phyloP scores from a whole-genome alignment of 805 yeast species.

The Ogataea chonburiensis region DNA sequence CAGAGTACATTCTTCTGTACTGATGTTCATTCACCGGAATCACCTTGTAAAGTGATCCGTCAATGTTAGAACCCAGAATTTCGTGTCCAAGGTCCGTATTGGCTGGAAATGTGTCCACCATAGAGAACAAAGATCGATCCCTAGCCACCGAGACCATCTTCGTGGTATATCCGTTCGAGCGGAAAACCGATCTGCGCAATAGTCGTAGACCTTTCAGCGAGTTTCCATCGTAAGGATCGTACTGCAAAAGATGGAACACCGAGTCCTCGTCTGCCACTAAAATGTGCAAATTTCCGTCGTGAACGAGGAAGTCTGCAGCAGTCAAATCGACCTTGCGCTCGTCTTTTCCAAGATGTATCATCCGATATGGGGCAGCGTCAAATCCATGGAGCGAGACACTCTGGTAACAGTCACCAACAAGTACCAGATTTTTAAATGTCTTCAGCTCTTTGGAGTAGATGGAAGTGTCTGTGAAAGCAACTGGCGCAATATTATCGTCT shows the following conservation, averaged over 20 bases:
- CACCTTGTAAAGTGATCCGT: slow-evolving; percentile 76
- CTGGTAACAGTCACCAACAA: slow-evolving; percentile 78
- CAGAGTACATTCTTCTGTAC: slow-evolving; percentile 76
- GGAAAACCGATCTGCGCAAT: slow-evolving; percentile 67
- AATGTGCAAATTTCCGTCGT: slow-evolving; percentile 66
- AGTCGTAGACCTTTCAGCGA: slow-evolving; percentile 79
- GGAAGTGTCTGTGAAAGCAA: slow-evolving; percentile 88
- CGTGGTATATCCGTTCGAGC: slow-evolving; percentile 60
- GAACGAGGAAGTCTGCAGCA: slow-evolving; percentile 72
- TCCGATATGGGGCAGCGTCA: slow-evolving; percentile 91
- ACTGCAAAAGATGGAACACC: slow-evolving; percentile 70
- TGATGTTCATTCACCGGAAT: slow-evolving; percentile 72
- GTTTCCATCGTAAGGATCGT: slow-evolving; percentile 87
- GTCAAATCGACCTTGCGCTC: slow-evolving; percentile 58
- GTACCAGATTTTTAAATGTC: slow-evolving; percentile 75
- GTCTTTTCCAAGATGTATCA: slow-evolving; percentile 78
- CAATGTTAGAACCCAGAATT: slow-evolving; percentile 68
- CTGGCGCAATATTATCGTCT: slow-evolving; percentile 84
- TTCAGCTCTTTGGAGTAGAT: slow-evolving; percentile 77
- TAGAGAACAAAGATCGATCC: slow-evolving; percentile 28
- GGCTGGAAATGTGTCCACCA: slow-evolving; percentile 29
- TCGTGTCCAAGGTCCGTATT: slow-evolving; percentile 44
- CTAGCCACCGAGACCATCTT: slow-evolving; percentile 49
- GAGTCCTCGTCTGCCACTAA: slow-evolving; percentile 67
- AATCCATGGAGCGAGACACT: slow-evolving; percentile 82